Evolutionary conservation across 2,329 filamentous ascomycete species (phyloP), one percentile per base, ranked within the genome.

Genomic region (Drechslera avenae): DNA sequence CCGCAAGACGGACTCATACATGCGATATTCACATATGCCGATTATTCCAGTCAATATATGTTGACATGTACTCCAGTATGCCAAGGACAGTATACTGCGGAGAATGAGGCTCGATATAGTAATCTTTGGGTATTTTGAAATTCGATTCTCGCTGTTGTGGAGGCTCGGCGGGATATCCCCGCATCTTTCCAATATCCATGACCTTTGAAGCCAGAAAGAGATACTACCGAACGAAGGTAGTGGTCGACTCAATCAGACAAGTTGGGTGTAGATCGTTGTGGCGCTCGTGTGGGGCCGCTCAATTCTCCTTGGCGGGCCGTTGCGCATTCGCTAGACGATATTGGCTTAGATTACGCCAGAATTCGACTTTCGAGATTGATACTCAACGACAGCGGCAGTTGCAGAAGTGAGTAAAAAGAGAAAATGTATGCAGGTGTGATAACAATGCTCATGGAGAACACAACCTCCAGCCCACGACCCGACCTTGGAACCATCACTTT

Each of bases 281-380:
- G 8, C 26, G 4, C 10, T 14, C 26, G 30, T 18, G 32, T 19
- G 12, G 32, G 3, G 39, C 16, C 36, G 18, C 26, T 56, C 49
- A 46, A 56, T 47, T 17, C 21, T 33, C 19, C 53, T 59, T 59
- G 56, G 54, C 54, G 23, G 10, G 19, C n/a, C 16, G 39, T 14
- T 44, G 36, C 44, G 30, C 39, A 54, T 54, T 47, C 53, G 53
- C 43, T 41, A 46, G 46, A 31, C 49, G 41, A 56, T 50, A 59
- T 54, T 50, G 19, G 26, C 16, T 37, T 52, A 49, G 39, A 54
- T 59, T 56, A 52, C 51, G 40, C 44, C 39, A 39, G 34, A 33
- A 26, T 35, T 49, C 54, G 53, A 51, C 46, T 50, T 28, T 52
- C 54, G 23, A 7, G 12, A 49, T 18, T 6, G 4, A 34, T 21